Evolutionary conservation across 345 rosid species (phyloP), one percentile per base, ranked within the genome.

Genomic region (Dipteronia sinensis): DNA sequence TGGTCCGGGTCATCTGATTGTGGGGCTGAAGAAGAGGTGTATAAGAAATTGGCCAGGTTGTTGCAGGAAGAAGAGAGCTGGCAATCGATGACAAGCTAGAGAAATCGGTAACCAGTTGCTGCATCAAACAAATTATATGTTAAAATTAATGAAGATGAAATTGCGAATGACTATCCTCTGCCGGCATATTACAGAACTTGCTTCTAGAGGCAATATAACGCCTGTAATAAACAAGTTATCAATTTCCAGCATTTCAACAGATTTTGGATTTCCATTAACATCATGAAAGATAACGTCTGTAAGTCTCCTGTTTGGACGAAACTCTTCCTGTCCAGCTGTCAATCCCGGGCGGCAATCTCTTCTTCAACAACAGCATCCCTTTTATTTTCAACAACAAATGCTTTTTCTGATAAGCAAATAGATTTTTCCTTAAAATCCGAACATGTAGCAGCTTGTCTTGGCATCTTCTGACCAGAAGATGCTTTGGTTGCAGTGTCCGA

Each of bases 121-220:
- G 6, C 34, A 74, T 82, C 93, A 20, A 88, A 81, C 51, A 85
- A 82, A 29, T 74, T 81, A 66, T 91, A 89, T 77, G 85, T 91
- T 22, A 93, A 90, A 78, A 93, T 92, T 68, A 86, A 89, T 72
- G 99, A 93, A 69, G 93, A 93, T 78, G 92, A 95, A 71, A 88
- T 93, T 78, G 96, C 92, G 1, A 81, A 82, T 72, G 98, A 95
- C 78, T 95, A 93, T 76, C 98, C 98, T 56, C 86, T 92, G 11
- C 99, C 99, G 44, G 84, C 87, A 51, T 91, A 81, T 82, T 95
- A 92, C 83, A 63, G 81, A 42, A 29, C 68, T 63, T 76, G 73
- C 88, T 67, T 87, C 91, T 4, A 77, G 75, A 27, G 90, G 91
- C 75, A 88, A 83, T 72, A 91, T 82, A 31, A 84, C 69, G 51